Base-by-base conservation (phyloP, 2,329 filamentous ascomycete genomes). In the Beauveria asiatica region DNA sequence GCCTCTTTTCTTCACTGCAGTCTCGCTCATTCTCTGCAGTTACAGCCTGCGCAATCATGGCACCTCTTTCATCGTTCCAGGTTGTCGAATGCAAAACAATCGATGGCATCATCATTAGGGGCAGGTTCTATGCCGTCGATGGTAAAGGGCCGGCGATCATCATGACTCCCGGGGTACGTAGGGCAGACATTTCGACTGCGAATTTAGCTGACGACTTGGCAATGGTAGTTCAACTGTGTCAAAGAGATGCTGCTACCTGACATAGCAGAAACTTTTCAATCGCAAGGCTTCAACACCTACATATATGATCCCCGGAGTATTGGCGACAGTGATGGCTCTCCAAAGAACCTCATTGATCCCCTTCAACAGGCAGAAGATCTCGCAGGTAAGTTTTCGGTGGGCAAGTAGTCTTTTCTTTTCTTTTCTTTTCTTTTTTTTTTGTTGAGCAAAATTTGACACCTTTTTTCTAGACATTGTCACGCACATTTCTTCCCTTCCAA, bases 401-500 rank as follows among this genome's bases (percentile, higher is more conserved):
- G 13, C 27, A 50, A 50, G 16, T 13, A 2, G 10, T 39, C n/a
- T 3, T 17, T 16, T 3, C 1, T n/a, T n/a, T n/a, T n/a, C n/a
- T n/a, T n/a, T 23, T 23, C 4, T 23, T 23, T 23, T 23, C n/a
- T n/a, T 23, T 23, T 23, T 23, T 23, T 23, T 23, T 23, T 23
- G 4, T 23, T 23, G 1, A 27, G 33, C 16, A 10, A 4, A 9
- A 16, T 19, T 10, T 54, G 21, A 54, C 30, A 19, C 4, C 1
- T 37, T 37, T 33, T 1, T 19, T 8, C 7, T 8, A 54, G 52
- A 54, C 6, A 54, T 54, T 16, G 75, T 83, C 61, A 78, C 79
- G 4, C 75, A 71, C 25, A 73, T 82, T 60, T 77, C 77, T 68
- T 68, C 76, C 7, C 62, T 74, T 13, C 73, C 73, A 1, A 72